Evolutionary conservation across 2,329 filamentous ascomycete genomes (phyloP).

Genomic region (Rutstroemia sp.): DNA sequence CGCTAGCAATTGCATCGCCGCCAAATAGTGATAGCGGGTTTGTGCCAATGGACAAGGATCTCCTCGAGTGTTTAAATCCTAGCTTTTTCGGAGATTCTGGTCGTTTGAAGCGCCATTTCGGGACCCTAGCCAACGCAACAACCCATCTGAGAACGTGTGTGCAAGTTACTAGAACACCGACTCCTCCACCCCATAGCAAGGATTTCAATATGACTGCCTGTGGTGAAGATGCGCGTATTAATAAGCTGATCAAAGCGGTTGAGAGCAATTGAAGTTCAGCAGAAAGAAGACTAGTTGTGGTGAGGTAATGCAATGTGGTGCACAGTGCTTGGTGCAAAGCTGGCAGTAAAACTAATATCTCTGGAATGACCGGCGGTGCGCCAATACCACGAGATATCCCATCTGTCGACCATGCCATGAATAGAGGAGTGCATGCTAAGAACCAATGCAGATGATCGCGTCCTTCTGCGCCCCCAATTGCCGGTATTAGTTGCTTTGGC

Average conservation of each 20-base stretch:
- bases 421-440: conserved; percentile 62
- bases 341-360: conserved; percentile 53
- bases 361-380: conserved; percentile 15
- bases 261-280: conserved; percentile 86
- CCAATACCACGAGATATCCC: background rate
- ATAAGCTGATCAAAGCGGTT: conserved; percentile 70
- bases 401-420: conserved; percentile 7
- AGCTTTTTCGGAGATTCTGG: conserved; percentile 21
- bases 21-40: conserved; percentile 15
- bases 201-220: conserved; percentile 81
- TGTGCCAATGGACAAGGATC: conserved; percentile 13
- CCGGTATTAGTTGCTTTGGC: conserved; percentile 65
- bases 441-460: conserved; percentile 72
- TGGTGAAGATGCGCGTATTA: conserved; percentile 70
- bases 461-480: conserved; percentile 44
- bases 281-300: conserved; percentile 79
- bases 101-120: conserved; percentile 79
- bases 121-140: conserved; percentile 77
- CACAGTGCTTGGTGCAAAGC: conserved; percentile 77
- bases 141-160: conserved; percentile 73
- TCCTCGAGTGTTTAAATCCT: background rate
- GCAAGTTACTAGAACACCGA: conserved; percentile 67
- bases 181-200: conserved; percentile 76
- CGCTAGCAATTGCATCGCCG: conserved; percentile 13
- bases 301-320: conserved; percentile 67